Percentiles rank a stretch among this genome's conserved stretches.
These are phyloP conservation scores for Rhododendron mucronatum DNA, from an alignment of 148 eudicot genomes.

Conservation along the genomic window DNA sequence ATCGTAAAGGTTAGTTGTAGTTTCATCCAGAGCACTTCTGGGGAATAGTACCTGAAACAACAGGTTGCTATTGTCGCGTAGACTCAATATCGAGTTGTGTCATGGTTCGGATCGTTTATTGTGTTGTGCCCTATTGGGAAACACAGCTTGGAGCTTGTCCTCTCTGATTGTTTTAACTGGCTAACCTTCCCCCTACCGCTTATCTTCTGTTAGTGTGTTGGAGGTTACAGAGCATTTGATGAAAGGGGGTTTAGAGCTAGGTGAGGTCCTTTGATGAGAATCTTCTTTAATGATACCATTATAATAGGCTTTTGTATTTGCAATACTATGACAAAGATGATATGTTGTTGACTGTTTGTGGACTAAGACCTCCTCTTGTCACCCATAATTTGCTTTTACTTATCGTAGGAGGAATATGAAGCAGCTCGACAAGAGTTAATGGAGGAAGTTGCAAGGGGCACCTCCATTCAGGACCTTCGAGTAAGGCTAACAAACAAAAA, in stretches of 20 bases:
- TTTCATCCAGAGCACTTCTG: not conserved
- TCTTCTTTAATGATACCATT: not conserved
- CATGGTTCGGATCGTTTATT: not conserved
- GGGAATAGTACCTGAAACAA: not conserved
- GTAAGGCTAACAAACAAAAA: constrained; percentile 51
- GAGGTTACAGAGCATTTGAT: not conserved
- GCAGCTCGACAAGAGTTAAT: constrained; percentile 75
- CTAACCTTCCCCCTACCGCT: no score
- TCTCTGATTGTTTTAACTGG: not conserved
- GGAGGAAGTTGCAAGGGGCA: constrained; percentile 68
- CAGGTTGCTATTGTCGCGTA: not conserved
- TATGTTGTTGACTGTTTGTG: not conserved
- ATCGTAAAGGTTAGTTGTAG: not conserved
- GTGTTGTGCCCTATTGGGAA: not conserved
- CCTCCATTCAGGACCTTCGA: constrained; percentile 62
- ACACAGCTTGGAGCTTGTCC: not conserved
- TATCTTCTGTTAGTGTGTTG: not conserved
- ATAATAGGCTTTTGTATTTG: not conserved
- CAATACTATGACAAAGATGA: not conserved
- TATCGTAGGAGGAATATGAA: constrained; percentile 74
- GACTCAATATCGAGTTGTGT: not conserved
- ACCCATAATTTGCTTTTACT: not conserved
- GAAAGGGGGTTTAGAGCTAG: not conserved
- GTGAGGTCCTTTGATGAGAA: not conserved
- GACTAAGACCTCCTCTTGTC: not conserved